These are phyloP conservation scores for Populus hybrid DNA, from an alignment of 441 rosid species.

Conservation along the genomic window DNA sequence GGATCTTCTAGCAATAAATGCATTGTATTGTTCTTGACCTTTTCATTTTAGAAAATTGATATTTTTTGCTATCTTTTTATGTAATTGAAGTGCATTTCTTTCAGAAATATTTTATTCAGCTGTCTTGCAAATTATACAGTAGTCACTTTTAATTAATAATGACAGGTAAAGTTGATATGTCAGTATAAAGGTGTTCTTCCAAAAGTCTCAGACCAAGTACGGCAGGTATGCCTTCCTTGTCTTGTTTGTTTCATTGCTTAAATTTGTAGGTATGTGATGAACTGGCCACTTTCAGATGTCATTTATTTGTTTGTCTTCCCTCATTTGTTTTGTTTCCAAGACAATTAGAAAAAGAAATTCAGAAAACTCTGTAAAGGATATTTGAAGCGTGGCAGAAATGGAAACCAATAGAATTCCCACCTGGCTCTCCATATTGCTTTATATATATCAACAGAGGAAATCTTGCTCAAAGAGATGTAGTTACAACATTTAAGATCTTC, in stretches of 20 bases:
- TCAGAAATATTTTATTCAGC: neutral
- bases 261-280: neutral
- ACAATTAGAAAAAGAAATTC: no score
- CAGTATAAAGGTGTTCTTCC: slow-evolving; percentile 81
- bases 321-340: no score
- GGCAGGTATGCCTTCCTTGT: slow-evolving; percentile 52
- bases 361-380: no score
- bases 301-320: no score
- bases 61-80: neutral
- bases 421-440: no score
- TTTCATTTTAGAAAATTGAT: neutral
- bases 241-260: slow-evolving; percentile 1
- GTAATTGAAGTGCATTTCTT: neutral
- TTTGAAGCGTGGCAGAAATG: no score
- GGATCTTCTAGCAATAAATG: neutral
- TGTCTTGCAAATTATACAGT: neutral
- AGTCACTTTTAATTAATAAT: neutral
- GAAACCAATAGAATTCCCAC: no score
- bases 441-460: no score
- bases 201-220: slow-evolving; percentile 74
- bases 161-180: slow-evolving; percentile 62
- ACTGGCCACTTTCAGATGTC: slow-evolving; percentile 2
- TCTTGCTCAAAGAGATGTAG: no score
- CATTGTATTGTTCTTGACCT: neutral
- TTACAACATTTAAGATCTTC: no score